Evolutionary conservation across 108 stramenopile genomes (phyloP), one percentile per base, ranked within the genome.

Genomic region (Nitzschia inconspicua): DNA sequence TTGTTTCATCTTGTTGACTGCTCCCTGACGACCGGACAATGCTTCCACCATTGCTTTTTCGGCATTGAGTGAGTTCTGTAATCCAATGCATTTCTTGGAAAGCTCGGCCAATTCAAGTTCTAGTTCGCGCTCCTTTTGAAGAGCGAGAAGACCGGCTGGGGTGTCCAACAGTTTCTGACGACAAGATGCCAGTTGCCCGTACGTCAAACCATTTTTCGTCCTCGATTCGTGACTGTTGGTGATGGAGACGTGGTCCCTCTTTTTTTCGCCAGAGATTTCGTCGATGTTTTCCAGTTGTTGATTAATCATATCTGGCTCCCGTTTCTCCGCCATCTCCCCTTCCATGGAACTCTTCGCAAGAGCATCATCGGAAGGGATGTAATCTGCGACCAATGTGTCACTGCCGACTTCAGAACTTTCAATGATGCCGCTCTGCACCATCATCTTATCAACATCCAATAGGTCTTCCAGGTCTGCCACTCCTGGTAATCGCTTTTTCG

Each of bases 11-110:
- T 85, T 80, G 43, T 73, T 76, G 32, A 76, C 20, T 27, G 75
- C 79, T 39, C 83, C 83, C 25, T 69, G 63, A 14, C 64, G 31
- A 20, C 50, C 60, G 11, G 68, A 73, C 20, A 91, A 60, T 31
- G 88, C 76, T 27, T 91, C 89, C 20, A 91, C 82, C 55, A 85
- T 83, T 18, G 81, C 82, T 66, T 79, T 86, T 59, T 88, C 85
- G 20, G 86, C 85, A 53, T 80, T 79, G 18, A 95, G 66, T 7
- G 83, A 65, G 23, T 83, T 84, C 65, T 86, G 86, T 7, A 95
- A 68, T 6, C 79, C 73, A 41, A 86, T 83, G 43, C 84, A 88
- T 43, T 80, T 65, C 47, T 86, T 66, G 4, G 90, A 86, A 46
- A 91, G 69, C 52, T 72, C 48, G 16, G 78, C 37, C 13, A 95